A percentile compares a stretch with the other conserved stretches of the same genome.
These are phyloP conservation scores for Lolium rigidum DNA, from an alignment of 176 grass and related monocot genomes.

Conservation along the genomic window DNA sequence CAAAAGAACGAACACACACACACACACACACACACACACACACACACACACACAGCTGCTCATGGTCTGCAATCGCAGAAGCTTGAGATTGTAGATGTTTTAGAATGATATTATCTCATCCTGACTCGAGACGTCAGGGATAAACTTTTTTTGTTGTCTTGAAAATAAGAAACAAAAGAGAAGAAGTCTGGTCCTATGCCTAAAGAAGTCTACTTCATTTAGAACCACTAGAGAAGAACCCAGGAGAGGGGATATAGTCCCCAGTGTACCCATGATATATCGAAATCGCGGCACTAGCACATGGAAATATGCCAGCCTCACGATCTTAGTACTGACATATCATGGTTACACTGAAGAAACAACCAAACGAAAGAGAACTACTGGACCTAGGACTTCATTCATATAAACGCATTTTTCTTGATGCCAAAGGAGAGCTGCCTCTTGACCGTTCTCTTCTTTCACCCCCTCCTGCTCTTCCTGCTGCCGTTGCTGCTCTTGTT, in stretches of 20 bases:
- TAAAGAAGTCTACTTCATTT: slow-evolving; percentile 47
- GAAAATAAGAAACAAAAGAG: neutral
- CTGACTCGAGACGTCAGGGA: slow-evolving; percentile 20
- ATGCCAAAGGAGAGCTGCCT: slow-evolving; percentile 11
- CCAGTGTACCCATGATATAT: slow-evolving; percentile 78
- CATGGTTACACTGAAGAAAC: slow-evolving; percentile 79
- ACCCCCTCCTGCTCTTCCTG: slow-evolving; percentile 67
- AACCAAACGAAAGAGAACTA: slow-evolving; percentile 39
- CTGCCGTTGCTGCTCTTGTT: slow-evolving; percentile 38
- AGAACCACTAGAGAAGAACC: slow-evolving; percentile 39
- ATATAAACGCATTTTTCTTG: slow-evolving; percentile 39
- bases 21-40: neutral
- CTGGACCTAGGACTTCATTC: slow-evolving; percentile 59
- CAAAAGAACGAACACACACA: neutral
- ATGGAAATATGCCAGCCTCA: slow-evolving; percentile 28
- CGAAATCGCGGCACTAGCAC: slow-evolving; percentile 39
- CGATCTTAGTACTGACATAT: slow-evolving; percentile 56
- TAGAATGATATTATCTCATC: slow-evolving; percentile 5
- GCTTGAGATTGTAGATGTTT: neutral
- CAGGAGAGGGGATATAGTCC: slow-evolving; percentile 36
- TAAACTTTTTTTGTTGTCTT: slow-evolving; percentile 37
- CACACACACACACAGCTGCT: neutral
- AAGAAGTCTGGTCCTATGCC: slow-evolving; percentile 54
- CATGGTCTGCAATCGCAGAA: neutral
- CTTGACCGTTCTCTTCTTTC: slow-evolving; percentile 23